A percentile compares a stretch with the other conserved stretches of the same genome.
These are phyloP conservation scores for Lactarius psammicola DNA, from an alignment of 768 basidiomycete genomes.

Conservation along the genomic window DNA sequence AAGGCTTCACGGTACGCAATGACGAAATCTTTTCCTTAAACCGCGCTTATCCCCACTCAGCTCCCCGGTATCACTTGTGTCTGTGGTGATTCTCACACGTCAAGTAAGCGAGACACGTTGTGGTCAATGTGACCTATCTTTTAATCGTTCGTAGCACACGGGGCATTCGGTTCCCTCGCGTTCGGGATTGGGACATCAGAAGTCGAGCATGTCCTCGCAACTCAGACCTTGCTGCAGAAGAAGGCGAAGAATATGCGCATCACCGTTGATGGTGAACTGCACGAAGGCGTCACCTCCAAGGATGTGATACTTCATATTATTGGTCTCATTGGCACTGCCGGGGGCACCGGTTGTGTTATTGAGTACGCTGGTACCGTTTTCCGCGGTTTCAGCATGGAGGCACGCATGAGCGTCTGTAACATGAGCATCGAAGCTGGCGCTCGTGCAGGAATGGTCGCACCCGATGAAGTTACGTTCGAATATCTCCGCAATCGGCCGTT, in stretches of 20 bases:
- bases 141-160: slow-evolving; percentile 45
- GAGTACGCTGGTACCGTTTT: slow-evolving; percentile 60
- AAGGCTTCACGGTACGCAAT: slow-evolving; percentile 54
- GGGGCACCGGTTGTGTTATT: slow-evolving; percentile 63
- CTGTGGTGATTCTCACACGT: slow-evolving; percentile 67
- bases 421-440: slow-evolving; percentile 70
- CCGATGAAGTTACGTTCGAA: slow-evolving; percentile 59
- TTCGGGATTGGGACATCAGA: slow-evolving; percentile 70
- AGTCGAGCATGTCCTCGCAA: slow-evolving; percentile 68
- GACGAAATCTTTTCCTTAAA: neutral
- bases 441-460: slow-evolving; percentile 64
- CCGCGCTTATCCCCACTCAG: slow-evolving; percentile 28
- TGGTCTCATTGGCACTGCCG: slow-evolving; percentile 62
- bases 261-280: slow-evolving; percentile 54
- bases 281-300: slow-evolving; percentile 58
- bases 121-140: neutral
- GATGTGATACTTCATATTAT: slow-evolving; percentile 67
- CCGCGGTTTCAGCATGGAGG: slow-evolving; percentile 59
- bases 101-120: slow-evolving; percentile 40
- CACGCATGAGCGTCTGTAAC: slow-evolving; percentile 60
- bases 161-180: slow-evolving; percentile 64
- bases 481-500: slow-evolving; percentile 62
- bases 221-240: slow-evolving; percentile 59
- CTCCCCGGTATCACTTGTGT: slow-evolving; percentile 50
- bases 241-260: slow-evolving; percentile 68